A percentile compares a stretch with the other conserved stretches of the same genome.
Conservation (phyloP, 192 early-diverging fungal genomes). For the Backusella morwellensis region DNA sequence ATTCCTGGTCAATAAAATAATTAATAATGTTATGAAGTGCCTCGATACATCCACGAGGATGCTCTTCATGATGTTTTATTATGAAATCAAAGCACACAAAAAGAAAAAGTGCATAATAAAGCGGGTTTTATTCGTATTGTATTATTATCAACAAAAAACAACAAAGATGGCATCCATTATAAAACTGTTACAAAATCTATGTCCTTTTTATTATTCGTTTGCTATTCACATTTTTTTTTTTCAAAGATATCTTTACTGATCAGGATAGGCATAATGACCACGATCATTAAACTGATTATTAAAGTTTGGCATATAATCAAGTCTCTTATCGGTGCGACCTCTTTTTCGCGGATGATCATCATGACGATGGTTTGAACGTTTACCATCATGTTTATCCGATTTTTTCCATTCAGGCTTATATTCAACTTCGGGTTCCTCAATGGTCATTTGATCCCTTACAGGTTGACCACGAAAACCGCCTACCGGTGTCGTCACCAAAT, state of each 20-base stretch:
- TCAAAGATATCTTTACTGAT: not conserved
- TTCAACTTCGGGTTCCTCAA: constrained; percentile 35
- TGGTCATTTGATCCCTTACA: constrained; percentile 27
- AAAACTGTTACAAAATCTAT: too few species aligned
- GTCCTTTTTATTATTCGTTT: too few species aligned
- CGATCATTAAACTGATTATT: not conserved
- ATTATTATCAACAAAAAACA: too few species aligned
- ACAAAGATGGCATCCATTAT: too few species aligned
- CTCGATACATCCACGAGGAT: not conserved
- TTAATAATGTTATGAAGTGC: not conserved
- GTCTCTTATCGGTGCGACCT: not conserved
- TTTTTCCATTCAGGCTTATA: constrained; percentile 32
- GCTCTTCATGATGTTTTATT: not conserved
- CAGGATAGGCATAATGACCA: not conserved
- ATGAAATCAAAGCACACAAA: not conserved
- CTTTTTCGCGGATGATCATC: not conserved
- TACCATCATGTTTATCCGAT: not conserved
- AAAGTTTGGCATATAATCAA: not conserved
- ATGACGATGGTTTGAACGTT: not conserved
- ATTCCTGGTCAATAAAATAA: not conserved
- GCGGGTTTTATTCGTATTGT: too few species aligned
- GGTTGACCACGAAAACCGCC: constrained; percentile 34
- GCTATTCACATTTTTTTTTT: too few species aligned
- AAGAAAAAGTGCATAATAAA: too few species aligned
- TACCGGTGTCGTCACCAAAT: constrained; percentile 18